These are phyloP conservation scores for Dothideomycetidae sp. DNA, from an alignment of 2,329 filamentous ascomycete genomes.

Conservation along the genomic window DNA sequence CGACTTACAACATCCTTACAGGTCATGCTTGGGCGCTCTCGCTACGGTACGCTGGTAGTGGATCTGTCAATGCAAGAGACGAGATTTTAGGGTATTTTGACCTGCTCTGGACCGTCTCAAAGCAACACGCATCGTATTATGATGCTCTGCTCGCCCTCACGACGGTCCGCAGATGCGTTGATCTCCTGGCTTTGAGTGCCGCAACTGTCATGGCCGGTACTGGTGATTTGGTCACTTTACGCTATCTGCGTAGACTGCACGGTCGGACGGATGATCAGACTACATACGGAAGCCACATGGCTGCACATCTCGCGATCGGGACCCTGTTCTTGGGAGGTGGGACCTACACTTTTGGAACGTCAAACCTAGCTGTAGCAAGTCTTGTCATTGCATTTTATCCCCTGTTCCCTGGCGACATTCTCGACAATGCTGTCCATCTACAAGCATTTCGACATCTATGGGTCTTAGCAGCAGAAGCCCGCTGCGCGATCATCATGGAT, in stretches of 20 bases:
- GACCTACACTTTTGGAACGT: conserved; percentile 80
- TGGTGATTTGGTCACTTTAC: conserved; percentile 72
- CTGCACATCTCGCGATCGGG: conserved; percentile 81
- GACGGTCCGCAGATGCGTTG: conserved; percentile 81
- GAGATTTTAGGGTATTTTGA: conserved; percentile 74
- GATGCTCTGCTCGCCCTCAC: conserved; percentile 72
- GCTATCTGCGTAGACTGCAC: conserved; percentile 74
- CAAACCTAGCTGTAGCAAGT: conserved; percentile 70
- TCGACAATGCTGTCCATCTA: conserved; percentile 87
- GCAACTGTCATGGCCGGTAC: conserved; percentile 93
- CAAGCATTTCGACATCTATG: conserved; percentile 96
- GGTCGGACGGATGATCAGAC: conserved; percentile 72
- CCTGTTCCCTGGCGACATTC: conserved; percentile 72
- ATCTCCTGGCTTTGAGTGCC: conserved; percentile 66
- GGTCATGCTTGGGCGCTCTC: conserved; percentile 63
- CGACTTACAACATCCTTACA: conserved; percentile 83
- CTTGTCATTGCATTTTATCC: conserved; percentile 89
- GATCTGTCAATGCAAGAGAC: conserved; percentile 56
- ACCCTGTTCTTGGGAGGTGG: conserved; percentile 84
- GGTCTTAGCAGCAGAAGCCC: conserved; percentile 81
- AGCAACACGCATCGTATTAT: conserved; percentile 38
- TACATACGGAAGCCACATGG: conserved; percentile 86
- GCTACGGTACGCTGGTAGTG: conserved; percentile 34
- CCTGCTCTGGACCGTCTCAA: conserved; percentile 18
- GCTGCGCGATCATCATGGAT: conserved; percentile 79